Evolutionary conservation across 176 grass and related monocot species (phyloP).

Genomic region (Zoysia japonica): DNA sequence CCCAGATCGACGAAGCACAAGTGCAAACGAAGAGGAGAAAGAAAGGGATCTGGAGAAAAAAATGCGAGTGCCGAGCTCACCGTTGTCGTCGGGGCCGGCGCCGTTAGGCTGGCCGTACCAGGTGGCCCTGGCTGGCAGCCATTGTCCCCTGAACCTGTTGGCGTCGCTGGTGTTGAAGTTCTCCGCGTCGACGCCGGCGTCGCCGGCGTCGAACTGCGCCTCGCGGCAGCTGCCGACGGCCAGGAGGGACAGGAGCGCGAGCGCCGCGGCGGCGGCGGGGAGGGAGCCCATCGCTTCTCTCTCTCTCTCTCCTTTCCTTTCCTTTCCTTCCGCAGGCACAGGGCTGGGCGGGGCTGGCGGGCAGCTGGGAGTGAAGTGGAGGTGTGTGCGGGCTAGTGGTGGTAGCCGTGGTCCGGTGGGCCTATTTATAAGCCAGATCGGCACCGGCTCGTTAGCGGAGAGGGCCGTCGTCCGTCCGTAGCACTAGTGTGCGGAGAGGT

Average conservation of each 20-base stretch:
- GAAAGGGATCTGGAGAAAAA: neutral
- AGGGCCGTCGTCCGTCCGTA: no score
- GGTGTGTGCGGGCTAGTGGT: neutral
- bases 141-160: conserved; percentile 37
- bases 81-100: conserved; percentile 77
- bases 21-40: neutral
- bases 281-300: neutral
- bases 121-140: conserved; percentile 63
- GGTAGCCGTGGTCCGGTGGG: conserved; percentile 37
- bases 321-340: no score
- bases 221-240: conserved; percentile 27
- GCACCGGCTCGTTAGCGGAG: conserved; percentile 10
- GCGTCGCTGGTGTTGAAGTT: conserved; percentile 43
- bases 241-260: conserved; percentile 21
- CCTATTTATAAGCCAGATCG: conserved; percentile 45
- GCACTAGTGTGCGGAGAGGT: neutral
- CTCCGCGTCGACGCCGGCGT: neutral
- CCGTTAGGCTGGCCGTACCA: conserved; percentile 86
- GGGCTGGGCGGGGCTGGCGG: no score
- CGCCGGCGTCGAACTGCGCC: conserved; percentile 27
- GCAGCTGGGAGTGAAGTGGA: no score
- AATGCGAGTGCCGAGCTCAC: conserved; percentile 31
- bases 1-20: no score
- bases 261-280: conserved; percentile 26
- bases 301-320: no score